These are phyloP conservation scores for Pulveroboletus frians DNA, from an alignment of 768 basidiomycete species.

Conservation along the genomic window DNA sequence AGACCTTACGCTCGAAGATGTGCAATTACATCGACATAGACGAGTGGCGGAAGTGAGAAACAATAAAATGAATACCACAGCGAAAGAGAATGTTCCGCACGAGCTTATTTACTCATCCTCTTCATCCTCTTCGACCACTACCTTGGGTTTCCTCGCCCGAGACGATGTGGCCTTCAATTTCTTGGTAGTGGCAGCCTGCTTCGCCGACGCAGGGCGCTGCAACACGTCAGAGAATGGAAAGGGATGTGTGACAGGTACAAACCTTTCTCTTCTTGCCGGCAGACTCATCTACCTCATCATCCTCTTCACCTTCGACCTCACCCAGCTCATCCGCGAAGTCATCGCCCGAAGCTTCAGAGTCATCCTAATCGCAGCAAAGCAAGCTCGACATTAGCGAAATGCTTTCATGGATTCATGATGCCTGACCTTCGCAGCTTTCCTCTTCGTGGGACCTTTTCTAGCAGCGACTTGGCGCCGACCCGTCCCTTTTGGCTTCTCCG, in stretches of 20 bases:
- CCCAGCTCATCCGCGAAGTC: conserved; percentile 43
- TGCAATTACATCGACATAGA: conserved; percentile 10
- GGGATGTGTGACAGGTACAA: conserved; percentile 2
- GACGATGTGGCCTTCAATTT: conserved; percentile 26
- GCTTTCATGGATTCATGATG: neutral
- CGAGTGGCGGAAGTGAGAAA: neutral
- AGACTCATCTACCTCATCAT: conserved; percentile 35
- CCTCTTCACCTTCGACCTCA: conserved; percentile 46
- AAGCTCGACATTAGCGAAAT: neutral
- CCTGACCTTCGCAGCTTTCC: conserved; percentile 36
- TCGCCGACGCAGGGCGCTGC: conserved; percentile 41
- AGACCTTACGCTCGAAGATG: neutral
- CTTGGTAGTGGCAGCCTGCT: conserved; percentile 43
- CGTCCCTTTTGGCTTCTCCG: conserved; percentile 46
- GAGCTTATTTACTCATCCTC: conserved; percentile 23
- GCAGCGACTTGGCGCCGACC: conserved; percentile 40
- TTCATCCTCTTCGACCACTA: conserved; percentile 41
- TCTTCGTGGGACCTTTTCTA: conserved; percentile 47
- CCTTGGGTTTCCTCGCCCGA: conserved; percentile 41
- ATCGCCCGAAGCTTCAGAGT: conserved; percentile 41
- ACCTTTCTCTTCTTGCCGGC: conserved; percentile 70
- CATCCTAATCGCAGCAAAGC: conserved; percentile 14
- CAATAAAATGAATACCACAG: conserved; percentile 7
- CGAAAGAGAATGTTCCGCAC: neutral
- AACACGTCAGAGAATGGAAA: conserved; percentile 3